Evolutionary conservation across 768 basidiomycete species (phyloP).

Genomic region (Brasilioporus rufonigricans): DNA sequence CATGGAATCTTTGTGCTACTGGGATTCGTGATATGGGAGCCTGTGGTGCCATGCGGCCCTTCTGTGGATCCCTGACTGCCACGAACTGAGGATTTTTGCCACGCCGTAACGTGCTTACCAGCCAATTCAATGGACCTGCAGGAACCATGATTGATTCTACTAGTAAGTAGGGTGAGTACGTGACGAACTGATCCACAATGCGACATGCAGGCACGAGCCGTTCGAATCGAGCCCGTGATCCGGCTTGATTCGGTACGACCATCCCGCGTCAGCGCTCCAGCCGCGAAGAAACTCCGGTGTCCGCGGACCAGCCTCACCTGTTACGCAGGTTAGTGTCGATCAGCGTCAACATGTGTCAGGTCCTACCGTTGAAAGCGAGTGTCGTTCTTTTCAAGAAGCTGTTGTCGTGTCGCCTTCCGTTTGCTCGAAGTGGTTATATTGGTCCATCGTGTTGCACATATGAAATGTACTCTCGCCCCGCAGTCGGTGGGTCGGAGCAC

Average conservation of each 20-base stretch:
- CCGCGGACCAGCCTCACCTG: neutral
- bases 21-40: neutral
- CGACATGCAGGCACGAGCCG: neutral
- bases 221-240: too few relatives aligned
- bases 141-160: neutral
- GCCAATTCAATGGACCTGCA: neutral
- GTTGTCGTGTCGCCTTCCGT: neutral
- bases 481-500: too few relatives aligned
- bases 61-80: neutral
- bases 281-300: too few relatives aligned
- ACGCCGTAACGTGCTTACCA: too few relatives aligned
- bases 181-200: neutral
- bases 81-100: neutral
- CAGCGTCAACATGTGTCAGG: neutral
- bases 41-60: neutral
- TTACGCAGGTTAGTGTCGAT: neutral
- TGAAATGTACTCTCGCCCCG: too few relatives aligned
- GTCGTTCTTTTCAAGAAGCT: neutral
- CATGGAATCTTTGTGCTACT: neutral
- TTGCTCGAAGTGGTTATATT: neutral
- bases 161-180: too few relatives aligned
- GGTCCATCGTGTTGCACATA: neutral
- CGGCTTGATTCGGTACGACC: too few relatives aligned
- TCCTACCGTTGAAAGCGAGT: neutral
- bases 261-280: too few relatives aligned